Conservation (phyloP, 257 asterid species). For the Scutellaria baicalensis region DNA sequence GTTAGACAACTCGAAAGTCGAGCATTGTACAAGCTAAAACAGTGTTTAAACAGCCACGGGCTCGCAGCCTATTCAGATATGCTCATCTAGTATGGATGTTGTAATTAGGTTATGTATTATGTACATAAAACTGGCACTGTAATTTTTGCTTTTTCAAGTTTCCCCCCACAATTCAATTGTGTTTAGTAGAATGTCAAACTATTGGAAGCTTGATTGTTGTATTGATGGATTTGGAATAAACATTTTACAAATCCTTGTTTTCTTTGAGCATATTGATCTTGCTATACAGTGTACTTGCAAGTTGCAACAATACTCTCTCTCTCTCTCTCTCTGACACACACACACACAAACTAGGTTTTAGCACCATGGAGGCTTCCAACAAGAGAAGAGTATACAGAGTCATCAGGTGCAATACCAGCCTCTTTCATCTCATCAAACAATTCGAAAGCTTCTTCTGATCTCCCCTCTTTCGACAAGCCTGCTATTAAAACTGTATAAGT, state of each 20-base stretch:
- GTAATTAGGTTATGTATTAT: conserved; percentile 2
- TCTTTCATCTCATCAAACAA: conserved; percentile 78
- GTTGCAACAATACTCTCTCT: neutral
- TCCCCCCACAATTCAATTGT: neutral
- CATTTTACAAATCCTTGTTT: conserved; percentile 1
- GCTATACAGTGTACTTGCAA: neutral
- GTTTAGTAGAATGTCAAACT: neutral
- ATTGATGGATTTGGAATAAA: neutral
- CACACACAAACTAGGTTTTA: neutral
- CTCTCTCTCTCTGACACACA: neutral
- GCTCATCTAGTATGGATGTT: conserved; percentile 32
- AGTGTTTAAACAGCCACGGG: conserved; percentile 61
- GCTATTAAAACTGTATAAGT: conserved; percentile 65
- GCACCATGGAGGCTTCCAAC: conserved; percentile 78
- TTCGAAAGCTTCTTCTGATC: conserved; percentile 74
- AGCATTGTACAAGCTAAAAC: conserved; percentile 70
- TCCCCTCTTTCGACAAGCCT: conserved; percentile 66
- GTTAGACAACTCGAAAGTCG: conserved; percentile 83
- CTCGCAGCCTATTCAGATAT: conserved; percentile 55
- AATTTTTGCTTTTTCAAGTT: neutral
- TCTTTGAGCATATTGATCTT: neutral
- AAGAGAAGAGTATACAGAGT: conserved; percentile 55
- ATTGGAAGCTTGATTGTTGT: neutral
- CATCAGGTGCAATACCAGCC: conserved; percentile 63
- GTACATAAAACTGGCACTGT: conserved; percentile 23